Conservation (phyloP, 495 filamentous ascomycete genomes). For the Geoglossum glabrum region DNA sequence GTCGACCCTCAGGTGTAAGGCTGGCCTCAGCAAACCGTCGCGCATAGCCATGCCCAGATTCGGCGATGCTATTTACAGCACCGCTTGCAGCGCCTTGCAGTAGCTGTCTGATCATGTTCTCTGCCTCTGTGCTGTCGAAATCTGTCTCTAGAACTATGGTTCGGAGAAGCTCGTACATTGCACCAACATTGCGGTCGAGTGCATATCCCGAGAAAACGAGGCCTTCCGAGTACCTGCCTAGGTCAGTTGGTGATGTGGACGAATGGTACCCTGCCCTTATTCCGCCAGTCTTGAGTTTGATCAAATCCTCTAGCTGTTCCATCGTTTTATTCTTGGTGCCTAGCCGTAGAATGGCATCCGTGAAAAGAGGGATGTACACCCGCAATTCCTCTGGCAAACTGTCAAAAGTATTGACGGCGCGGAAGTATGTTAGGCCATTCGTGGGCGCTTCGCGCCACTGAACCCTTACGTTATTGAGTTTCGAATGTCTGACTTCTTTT, state of each 20-base stretch:
- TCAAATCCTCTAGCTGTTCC: slow-evolving; percentile 87
- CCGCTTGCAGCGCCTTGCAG: slow-evolving; percentile 70
- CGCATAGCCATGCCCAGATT: slow-evolving; percentile 70
- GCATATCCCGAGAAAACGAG: slow-evolving; percentile 67
- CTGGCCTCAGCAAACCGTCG: slow-evolving; percentile 62
- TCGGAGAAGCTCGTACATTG: slow-evolving; percentile 74
- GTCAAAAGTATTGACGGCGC: slow-evolving; percentile 60
- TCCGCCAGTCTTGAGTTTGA: slow-evolving; percentile 93
- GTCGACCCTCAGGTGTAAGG: slow-evolving; percentile 44
- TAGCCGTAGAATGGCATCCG: slow-evolving; percentile 76
- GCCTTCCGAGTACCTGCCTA: slow-evolving; percentile 54
- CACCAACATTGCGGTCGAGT: slow-evolving; percentile 68
- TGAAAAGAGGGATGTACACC: slow-evolving; percentile 72
- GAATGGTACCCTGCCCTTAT: slow-evolving; percentile 61
- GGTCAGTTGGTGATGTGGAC: slow-evolving; percentile 49
- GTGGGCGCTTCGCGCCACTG: slow-evolving; percentile 86
- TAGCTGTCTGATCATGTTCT: slow-evolving; percentile 64
- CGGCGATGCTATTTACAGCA: slow-evolving; percentile 77
- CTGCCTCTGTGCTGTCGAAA: slow-evolving; percentile 63
- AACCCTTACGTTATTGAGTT: slow-evolving; percentile 44
- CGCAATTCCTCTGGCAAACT: slow-evolving; percentile 72
- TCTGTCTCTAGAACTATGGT: slow-evolving; percentile 69
- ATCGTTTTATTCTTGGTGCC: slow-evolving; percentile 74
- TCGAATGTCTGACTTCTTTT: slow-evolving; percentile 45
- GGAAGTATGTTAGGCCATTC: slow-evolving; percentile 91